These are phyloP conservation scores for Diaporthe velutina DNA, from an alignment of 2,329 filamentous ascomycete genomes.

Conservation along the genomic window DNA sequence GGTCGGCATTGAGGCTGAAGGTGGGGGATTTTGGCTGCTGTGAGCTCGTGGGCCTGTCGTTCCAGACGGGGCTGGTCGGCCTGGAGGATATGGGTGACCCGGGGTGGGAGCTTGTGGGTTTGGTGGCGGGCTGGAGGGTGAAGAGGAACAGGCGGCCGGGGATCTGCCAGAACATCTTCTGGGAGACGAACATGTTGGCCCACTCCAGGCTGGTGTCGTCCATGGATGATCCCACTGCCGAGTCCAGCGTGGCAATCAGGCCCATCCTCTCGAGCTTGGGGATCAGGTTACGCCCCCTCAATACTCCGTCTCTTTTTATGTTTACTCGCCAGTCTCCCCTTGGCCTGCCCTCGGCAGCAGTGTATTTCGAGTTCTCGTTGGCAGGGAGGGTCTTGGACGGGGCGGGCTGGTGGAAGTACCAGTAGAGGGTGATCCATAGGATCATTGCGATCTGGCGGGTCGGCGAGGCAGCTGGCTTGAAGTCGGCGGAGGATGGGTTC, in stretches of 20 bases:
- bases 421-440: conserved; percentile 93
- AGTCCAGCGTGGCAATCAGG: conserved; percentile 81
- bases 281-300: conserved; percentile 85
- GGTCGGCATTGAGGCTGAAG: conserved; percentile 50
- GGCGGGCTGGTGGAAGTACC: conserved; percentile 94
- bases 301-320: conserved; percentile 88
- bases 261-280: conserved; percentile 96
- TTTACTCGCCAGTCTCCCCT: conserved; percentile 89
- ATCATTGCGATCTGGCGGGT: conserved; percentile 96
- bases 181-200: conserved; percentile 85
- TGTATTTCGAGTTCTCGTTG: conserved; percentile 73
- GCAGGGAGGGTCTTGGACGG: conserved; percentile 72
- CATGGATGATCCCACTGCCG: conserved; percentile 76
- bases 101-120: conserved; percentile 55
- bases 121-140: conserved; percentile 74
- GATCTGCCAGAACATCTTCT: conserved; percentile 90
- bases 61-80: conserved; percentile 63
- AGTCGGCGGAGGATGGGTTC: conserved; percentile 83
- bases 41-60: conserved; percentile 46
- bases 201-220: conserved; percentile 76
- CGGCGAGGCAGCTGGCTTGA: conserved; percentile 82
- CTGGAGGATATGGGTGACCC: conserved; percentile 67
- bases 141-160: conserved; percentile 90
- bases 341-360: conserved; percentile 78
- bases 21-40: conserved; percentile 42